These are phyloP conservation scores for Linnemannia elongata DNA, from an alignment of 192 early-diverging fungal species.

Conservation along the genomic window DNA sequence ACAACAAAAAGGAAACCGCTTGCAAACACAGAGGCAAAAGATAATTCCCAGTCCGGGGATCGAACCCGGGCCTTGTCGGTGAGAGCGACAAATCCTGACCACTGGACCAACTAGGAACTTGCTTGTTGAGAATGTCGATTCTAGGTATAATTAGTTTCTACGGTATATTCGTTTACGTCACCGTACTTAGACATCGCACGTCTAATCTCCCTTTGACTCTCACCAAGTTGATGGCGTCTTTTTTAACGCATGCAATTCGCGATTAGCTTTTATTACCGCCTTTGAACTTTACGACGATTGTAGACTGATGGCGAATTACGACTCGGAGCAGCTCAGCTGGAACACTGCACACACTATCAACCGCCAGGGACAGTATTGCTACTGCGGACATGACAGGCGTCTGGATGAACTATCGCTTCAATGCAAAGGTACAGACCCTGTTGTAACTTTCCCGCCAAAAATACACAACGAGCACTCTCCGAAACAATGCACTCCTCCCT, in stretches of 20 bases:
- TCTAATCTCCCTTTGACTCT: not conserved
- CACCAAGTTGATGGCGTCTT: not conserved
- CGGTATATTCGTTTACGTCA: not conserved
- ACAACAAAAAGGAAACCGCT: no score
- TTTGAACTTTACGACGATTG: not conserved
- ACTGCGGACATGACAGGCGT: constrained; percentile 74
- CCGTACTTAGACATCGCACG: not conserved
- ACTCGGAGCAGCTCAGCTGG: constrained; percentile 62
- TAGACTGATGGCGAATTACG: constrained; percentile 18
- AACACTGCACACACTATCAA: constrained; percentile 72
- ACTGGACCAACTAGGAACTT: constrained; percentile 46
- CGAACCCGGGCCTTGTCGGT: constrained; percentile 59
- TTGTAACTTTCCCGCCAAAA: not conserved
- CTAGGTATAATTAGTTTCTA: not conserved
- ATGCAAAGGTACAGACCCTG: constrained; percentile 61
- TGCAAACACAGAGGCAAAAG: constrained; percentile 6
- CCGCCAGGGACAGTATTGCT: constrained; percentile 74
- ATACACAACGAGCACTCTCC: not conserved
- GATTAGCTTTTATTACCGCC: not conserved
- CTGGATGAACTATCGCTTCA: constrained; percentile 68
- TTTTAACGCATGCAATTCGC: not conserved
- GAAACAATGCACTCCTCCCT: not conserved
- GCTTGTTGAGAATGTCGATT: not conserved
- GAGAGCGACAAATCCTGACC: constrained; percentile 58
- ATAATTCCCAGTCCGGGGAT: constrained; percentile 56